Percentiles rank a stretch among this genome's conserved stretches.
These are phyloP conservation scores for Penicillium sp. DNA, from an alignment of 2,329 filamentous ascomycete genomes.

Conservation along the genomic window DNA sequence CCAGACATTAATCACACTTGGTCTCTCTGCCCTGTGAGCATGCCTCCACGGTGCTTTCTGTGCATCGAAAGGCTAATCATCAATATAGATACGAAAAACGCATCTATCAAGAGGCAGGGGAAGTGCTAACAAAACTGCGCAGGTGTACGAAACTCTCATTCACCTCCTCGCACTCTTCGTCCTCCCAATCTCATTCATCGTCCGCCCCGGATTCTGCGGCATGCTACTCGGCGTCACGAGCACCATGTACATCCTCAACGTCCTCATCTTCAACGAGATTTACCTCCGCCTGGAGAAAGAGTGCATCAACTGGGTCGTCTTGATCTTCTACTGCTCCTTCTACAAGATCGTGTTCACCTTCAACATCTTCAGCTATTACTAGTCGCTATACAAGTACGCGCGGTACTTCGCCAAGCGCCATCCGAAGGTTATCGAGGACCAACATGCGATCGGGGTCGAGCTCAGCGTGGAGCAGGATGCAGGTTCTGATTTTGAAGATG, in stretches of 20 bases:
- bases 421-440: constrained; percentile 53
- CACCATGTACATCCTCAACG: constrained; percentile 48
- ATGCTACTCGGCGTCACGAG: constrained; percentile 42
- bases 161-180: constrained; percentile 51
- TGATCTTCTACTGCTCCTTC: constrained; percentile 47
- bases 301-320: constrained; percentile 42
- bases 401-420: constrained; percentile 51
- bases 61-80: not conserved
- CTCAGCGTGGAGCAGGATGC: constrained; percentile 26
- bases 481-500: constrained; percentile 4
- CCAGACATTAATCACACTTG: constrained; percentile 36
- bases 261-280: constrained; percentile 52
- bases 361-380: constrained; percentile 48
- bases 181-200: constrained; percentile 49
- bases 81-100: constrained; percentile 25
- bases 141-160: constrained; percentile 51
- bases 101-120: not conserved
- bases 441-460: constrained; percentile 42
- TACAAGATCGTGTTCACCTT: constrained; percentile 50
- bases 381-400: constrained; percentile 49
- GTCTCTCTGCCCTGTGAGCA: constrained; percentile 40
- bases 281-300: constrained; percentile 51
- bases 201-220: constrained; percentile 45
- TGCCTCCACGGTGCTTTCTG: not conserved
- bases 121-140: not conserved